A percentile compares a stretch with the other conserved stretches of the same genome.
Evolutionary conservation across 306 rosid genomes (phyloP).

Genomic region (Abrus pulchellus): DNA sequence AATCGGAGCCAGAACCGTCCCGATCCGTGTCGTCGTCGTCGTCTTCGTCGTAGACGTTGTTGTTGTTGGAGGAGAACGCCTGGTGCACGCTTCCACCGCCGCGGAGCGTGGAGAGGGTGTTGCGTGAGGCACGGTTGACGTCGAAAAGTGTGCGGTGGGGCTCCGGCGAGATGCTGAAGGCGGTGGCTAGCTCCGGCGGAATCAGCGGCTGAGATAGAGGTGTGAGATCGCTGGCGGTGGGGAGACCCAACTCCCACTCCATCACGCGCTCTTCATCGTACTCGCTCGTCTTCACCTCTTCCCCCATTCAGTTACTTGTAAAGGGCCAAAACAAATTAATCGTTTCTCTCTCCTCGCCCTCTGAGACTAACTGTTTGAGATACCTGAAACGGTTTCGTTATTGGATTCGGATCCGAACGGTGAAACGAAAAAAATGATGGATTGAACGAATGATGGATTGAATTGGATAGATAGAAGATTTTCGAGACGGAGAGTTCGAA

Average conservation of each 20-base stretch:
- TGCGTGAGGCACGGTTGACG: conserved; percentile 82
- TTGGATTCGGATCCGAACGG: conserved; percentile 35
- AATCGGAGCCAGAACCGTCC: conserved; percentile 66
- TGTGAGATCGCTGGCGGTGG: conserved; percentile 65
- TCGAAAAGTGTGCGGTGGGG: conserved; percentile 65
- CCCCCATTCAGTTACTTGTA: conserved; percentile 60
- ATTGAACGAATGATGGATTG: background rate
- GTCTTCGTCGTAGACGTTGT: conserved; percentile 17
- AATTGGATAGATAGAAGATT: background rate
- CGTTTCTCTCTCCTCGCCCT: background rate
- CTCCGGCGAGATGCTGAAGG: conserved; percentile 85
- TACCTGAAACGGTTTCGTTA: background rate
- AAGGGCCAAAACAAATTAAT: background rate
- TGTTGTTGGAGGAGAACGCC: conserved; percentile 58
- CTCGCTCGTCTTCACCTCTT: conserved; percentile 72
- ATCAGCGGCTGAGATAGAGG: conserved; percentile 80
- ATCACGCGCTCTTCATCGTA: conserved; percentile 66
- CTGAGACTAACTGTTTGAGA: background rate
- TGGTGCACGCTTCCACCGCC: conserved; percentile 45
- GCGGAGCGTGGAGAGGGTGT: conserved; percentile 73
- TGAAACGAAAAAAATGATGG: background rate
- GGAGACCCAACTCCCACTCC: conserved; percentile 89
- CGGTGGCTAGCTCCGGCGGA: conserved; percentile 82
- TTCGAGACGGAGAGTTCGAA: background rate
- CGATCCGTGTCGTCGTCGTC: conserved; percentile 55